Conservation (phyloP, 2,329 filamentous ascomycete species). For the Cladosporium halotolerans region DNA sequence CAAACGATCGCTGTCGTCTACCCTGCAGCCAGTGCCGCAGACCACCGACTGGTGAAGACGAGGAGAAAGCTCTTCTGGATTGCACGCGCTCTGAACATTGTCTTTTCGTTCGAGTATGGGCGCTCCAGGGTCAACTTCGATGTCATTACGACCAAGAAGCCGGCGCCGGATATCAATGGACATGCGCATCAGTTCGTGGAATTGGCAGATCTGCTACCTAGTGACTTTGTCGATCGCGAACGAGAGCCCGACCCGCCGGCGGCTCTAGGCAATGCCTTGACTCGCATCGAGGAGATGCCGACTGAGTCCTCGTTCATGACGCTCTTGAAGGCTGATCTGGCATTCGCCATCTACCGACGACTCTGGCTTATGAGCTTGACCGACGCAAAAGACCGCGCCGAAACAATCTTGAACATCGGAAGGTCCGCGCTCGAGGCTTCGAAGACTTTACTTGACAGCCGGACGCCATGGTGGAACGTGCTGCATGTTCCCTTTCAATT, state of each 20-base stretch:
- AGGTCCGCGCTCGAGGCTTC: constrained; percentile 32
- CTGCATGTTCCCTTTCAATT: constrained; percentile 39
- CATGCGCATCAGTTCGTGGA: constrained; percentile 29
- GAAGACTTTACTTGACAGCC: constrained; percentile 28
- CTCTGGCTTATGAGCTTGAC: constrained; percentile 35
- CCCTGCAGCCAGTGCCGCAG: constrained; percentile 23
- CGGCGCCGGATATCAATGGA: constrained; percentile 23
- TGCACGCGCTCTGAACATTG: constrained; percentile 52
- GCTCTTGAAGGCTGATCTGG: constrained; percentile 48
- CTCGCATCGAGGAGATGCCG: constrained; percentile 27
- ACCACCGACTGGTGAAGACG: constrained; percentile 28
- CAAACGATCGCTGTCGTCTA: constrained; percentile 31
- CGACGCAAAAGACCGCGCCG: constrained; percentile 33
- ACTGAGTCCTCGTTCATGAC: constrained; percentile 33
- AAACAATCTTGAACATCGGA: constrained; percentile 32
- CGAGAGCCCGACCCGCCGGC: constrained; percentile 31
- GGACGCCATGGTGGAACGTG: constrained; percentile 40
- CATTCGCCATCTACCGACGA: constrained; percentile 43
- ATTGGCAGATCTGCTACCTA: constrained; percentile 29
- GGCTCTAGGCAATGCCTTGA: constrained; percentile 27
- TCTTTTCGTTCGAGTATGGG: constrained; percentile 54
- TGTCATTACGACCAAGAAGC: constrained; percentile 36
- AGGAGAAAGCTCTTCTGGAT: constrained; percentile 39
- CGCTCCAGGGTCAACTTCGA: constrained; percentile 47
- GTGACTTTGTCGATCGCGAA: constrained; percentile 29